Evolutionary conservation across 306 rosid species (phyloP).

Genomic region (Corylus americana): DNA sequence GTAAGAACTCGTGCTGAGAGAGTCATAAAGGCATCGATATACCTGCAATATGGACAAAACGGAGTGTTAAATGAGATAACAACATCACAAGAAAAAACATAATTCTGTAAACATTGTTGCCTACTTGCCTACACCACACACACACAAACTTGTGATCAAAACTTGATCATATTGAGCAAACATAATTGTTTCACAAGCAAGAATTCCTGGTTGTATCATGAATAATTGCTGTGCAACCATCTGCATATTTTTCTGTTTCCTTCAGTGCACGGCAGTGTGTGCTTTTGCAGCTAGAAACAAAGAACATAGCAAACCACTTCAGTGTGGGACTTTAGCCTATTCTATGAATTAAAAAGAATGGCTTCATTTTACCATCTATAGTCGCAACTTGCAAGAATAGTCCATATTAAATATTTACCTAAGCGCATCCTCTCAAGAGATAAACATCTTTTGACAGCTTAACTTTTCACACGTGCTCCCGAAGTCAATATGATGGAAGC

Average conservation of each 20-base stretch:
- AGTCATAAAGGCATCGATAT: conserved; percentile 96
- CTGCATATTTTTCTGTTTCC: background rate
- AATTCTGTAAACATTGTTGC: background rate
- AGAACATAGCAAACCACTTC: background rate
- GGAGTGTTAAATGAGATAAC: conserved; percentile 13
- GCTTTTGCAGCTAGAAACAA: conserved; percentile 4
- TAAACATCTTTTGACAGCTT: background rate
- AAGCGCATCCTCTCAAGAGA: background rate
- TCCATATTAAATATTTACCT: background rate
- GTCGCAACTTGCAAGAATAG: background rate
- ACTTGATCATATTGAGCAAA: background rate
- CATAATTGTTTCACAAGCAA: conserved; percentile 4
- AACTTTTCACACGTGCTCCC: background rate
- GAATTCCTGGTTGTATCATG: background rate
- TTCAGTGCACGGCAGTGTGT: background rate
- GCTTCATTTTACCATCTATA: background rate
- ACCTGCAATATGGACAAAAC: conserved; percentile 57
- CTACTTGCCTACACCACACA: background rate
- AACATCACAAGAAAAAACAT: background rate
- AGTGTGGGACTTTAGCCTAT: background rate
- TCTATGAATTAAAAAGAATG: background rate
- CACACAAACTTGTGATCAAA: background rate
- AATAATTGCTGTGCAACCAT: background rate
- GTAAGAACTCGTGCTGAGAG: conserved; percentile 16
- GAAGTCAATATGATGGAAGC: background rate